Evolutionary conservation across 108 stramenopile genomes (phyloP), one percentile per base, ranked within the genome.

Genomic region (Skeletonema marinoi): DNA sequence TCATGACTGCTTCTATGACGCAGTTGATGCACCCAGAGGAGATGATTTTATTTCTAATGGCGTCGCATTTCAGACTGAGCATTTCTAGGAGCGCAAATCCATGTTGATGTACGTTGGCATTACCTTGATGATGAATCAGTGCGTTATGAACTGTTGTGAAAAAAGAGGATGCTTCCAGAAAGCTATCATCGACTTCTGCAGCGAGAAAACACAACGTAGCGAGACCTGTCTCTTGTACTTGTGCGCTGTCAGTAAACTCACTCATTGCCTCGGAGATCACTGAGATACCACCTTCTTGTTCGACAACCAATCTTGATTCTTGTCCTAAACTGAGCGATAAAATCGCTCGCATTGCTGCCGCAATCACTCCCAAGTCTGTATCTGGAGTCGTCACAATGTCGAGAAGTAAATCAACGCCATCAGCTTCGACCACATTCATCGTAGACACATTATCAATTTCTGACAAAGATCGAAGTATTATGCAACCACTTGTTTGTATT

Each of bases 401-500:
- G 7, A 73, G 31, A 32, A 73, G 33, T 6, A 51, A 61, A 54
- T 73, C 73, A 11, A 73, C 63, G 6, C 63, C 73, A 65, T 73
- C 73, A 17, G 39, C 60, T 65, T 73, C 73, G 9, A 73, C 62
- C 17, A 73, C 50, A 30, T 17, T 25, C 17, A 73, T 36, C 31
- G 38, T 65, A 0, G 48, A 32, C 21, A 41, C 64, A 25, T 65
- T 29, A 35, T 36, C 21, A 54, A 12, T n/a, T 16, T 25, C 30
- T 25, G 63, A 30, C 32, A 73, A 35, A 16, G 16, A 31, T 10
- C 73, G 48, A 56, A 73, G 19, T 31, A 73, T 73, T 19, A 29
- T 73, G 36, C 73, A 65, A 3, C 73, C 73, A 7, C 56, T 44
- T 65, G 64, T 64, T 41, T 73, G 73, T 51, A 73, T 65, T 42